Base-by-base conservation (phyloP, 768 basidiomycete species). In the Pleurotus giganteus region DNA sequence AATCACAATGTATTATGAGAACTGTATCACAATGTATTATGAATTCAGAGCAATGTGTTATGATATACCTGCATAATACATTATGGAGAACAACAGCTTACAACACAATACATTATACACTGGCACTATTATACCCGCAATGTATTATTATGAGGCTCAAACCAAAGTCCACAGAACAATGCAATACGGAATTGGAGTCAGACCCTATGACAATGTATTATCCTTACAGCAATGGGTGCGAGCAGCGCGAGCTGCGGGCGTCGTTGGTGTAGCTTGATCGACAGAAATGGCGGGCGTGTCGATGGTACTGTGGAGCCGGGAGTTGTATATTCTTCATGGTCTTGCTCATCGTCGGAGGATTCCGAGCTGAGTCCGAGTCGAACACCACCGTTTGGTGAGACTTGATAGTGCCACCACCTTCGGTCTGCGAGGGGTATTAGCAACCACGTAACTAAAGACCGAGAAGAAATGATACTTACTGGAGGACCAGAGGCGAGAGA, bases 391-490 rank as follows among this genome's bases (percentile, higher is more conserved):
- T 65, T 17, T 81, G 73, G 64, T 83, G 73, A 2, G 85, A 87
- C 26, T 88, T 86, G 23, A 91, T 72, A 2, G 93, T 94, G 49
- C 92, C 92, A 27, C 93, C 84, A 23, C 92, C 89, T 69, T 91
- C 85, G 9, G 90, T 93, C 91, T 94, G 62, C 36, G 29, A 34
- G 34, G 26, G 15, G 32, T 34, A 34, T 34, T 34, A 34, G 32
- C 32, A 34, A 46, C 42, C 29, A 43, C 17, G 43, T 9, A 27
- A n/a, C n/a, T n/a, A n/a, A n/a, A n/a, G n/a, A n/a, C n/a, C n/a
- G 32, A n/a, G 23, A 17, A 52, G 19, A 45, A 42, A 44, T 53
- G 54, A 50, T 42, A 77, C 86, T 57, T 62, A 91, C 90, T 1
- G 92, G 89, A 6, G 90, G 88, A 1, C 86, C 85, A 36, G 88